A percentile compares a stretch with the other conserved stretches of the same genome.
These are phyloP conservation scores for Pleodorina starrii DNA, from an alignment of 139 green algal species.

Conservation along the genomic window DNA sequence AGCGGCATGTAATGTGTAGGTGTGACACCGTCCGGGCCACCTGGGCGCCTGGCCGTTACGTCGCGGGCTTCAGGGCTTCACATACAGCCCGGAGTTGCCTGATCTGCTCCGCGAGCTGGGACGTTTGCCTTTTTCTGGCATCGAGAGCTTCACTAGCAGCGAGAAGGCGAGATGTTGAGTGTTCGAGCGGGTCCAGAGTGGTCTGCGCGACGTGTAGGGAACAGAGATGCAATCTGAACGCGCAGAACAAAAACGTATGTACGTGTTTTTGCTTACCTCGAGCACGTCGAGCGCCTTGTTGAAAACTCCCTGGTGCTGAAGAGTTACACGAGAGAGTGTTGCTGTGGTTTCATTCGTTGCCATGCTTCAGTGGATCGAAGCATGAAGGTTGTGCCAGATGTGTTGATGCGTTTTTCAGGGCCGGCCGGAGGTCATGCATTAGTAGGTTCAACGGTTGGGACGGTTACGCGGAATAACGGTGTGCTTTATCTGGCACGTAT, in stretches of 20 bases:
- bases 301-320: background rate
- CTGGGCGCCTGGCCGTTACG: background rate
- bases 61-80: background rate
- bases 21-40: background rate
- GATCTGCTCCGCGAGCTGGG: background rate
- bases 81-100: background rate
- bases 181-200: background rate
- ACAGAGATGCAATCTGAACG: background rate
- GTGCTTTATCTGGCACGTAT: no score
- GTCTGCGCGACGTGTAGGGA: background rate
- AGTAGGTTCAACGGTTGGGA: no score
- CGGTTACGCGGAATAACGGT: no score
- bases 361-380: background rate
- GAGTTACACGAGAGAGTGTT: constrained; percentile 7
- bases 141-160: background rate
- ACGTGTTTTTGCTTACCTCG: constrained; percentile 15
- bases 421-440: no score
- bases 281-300: background rate
- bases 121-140: background rate
- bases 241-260: no score
- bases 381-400: no score
- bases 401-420: no score
- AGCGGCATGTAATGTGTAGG: constrained; percentile 52
- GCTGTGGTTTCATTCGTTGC: constrained; percentile 26
- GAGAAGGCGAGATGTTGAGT: background rate